A percentile compares a stretch with the other conserved stretches of the same genome.
Evolutionary conservation across 345 rosid genomes (phyloP).

Genomic region (Salix viminalis): DNA sequence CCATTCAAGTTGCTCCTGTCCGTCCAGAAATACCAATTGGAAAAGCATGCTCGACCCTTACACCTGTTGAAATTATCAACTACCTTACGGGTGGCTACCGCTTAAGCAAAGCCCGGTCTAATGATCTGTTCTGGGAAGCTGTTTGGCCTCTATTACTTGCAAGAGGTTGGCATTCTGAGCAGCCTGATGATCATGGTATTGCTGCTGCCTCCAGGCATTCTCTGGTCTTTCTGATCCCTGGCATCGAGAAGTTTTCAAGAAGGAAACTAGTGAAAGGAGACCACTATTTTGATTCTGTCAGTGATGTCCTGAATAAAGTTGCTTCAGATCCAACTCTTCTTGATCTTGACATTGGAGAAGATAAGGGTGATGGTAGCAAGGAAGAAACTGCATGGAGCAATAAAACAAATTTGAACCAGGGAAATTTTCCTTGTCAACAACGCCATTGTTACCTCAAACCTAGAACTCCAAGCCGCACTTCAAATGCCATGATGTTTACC

Average conservation of each 20-base stretch:
- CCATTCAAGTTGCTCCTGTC: conserved; percentile 17
- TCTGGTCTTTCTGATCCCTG: conserved; percentile 43
- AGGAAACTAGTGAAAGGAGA: conserved; percentile 48
- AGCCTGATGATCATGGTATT: conserved; percentile 37
- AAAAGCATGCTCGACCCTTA: conserved; percentile 44
- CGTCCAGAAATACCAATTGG: conserved; percentile 45
- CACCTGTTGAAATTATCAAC: conserved; percentile 41
- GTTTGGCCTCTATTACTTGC: conserved; percentile 60
- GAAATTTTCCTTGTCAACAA: conserved; percentile 19
- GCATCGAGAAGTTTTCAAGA: conserved; percentile 49
- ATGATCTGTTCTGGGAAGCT: conserved; percentile 58
- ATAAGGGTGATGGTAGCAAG: conserved; percentile 21
- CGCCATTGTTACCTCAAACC: conserved; percentile 54
- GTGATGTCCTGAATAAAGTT: conserved; percentile 63
- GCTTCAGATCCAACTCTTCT: conserved; percentile 61
- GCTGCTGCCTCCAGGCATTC: conserved; percentile 30
- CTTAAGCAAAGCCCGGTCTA: conserved; percentile 50
- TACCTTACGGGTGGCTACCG: conserved; percentile 46
- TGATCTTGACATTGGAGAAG: conserved; percentile 44
- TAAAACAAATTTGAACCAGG: conserved; percentile 17
- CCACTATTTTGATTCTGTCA: conserved; percentile 58
- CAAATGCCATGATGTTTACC: conserved; percentile 41
- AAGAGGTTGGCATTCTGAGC: conserved; percentile 57
- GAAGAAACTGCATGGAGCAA: conserved; percentile 31
- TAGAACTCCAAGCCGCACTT: conserved; percentile 33